Evolutionary conservation across 75 land plant species (phyloP), one percentile per base, ranked within the genome.

Genomic region (Gnetum montanum): DNA sequence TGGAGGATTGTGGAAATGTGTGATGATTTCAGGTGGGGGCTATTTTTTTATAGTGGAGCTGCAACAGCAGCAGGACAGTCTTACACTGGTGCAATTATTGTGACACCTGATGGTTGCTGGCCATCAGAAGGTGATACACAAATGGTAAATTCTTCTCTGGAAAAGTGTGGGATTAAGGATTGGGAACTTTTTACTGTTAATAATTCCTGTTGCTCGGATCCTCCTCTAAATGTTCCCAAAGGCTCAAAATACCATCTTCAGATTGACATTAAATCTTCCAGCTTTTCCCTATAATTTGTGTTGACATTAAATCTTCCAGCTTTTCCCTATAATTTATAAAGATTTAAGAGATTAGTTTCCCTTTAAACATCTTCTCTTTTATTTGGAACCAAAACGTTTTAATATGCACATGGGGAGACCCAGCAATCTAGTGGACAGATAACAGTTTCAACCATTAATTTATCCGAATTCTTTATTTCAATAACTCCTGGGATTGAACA

Each of bases 51-150:
- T 45, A 70, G 68, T 59, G 98, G 98, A 4, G 98, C 95, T 7
- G 98, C 98, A 37, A 54, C 61, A 37, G 89, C 76, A 26, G 98
- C 90, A 2, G 98, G 98, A 2, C 95, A 83, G 61, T 88, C 90
- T 15, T 93, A 93, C 54, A 82, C 95, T 15, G 98, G 98, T 46
- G 94, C 98, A 22, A 79, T 93, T 13, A 79, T 93, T 38, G 98
- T 79, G 18, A 84, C 75, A 46, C 98, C 84, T 8, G 82, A 93
- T 82, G 98, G 98, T 10, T 31, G 23, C 31, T 79, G 79, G 74
- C 96, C 96, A n/a, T 45, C 66, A 8, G 68, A 82, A 55, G 37
- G 2, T 23, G 68, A 70, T 10, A 31, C 50, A 2, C 62, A 65
- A n/a, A 76, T 75, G 62, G 26, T 93, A 36, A 55, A n/a, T 34